These are phyloP conservation scores for Hymenoscyphus fructigenus DNA, from an alignment of 2,329 filamentous ascomycete species.

Conservation along the genomic window DNA sequence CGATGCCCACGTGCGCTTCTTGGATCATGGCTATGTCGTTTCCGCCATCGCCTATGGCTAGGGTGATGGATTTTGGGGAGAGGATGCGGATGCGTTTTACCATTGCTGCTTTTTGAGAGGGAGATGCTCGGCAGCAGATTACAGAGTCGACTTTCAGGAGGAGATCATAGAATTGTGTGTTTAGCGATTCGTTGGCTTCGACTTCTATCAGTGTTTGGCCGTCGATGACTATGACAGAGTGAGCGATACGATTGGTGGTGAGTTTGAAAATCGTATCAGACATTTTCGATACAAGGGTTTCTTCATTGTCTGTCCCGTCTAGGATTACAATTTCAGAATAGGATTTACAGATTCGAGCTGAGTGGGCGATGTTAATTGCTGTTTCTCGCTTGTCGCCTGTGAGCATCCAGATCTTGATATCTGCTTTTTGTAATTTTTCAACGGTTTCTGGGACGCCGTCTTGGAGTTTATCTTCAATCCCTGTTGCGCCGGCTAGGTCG, in stretches of 20 bases:
- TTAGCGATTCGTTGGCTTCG: conserved; percentile 59
- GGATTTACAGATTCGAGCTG: conserved; percentile 69
- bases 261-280: conserved; percentile 60
- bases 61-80: conserved; percentile 70
- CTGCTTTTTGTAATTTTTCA: conserved; percentile 14
- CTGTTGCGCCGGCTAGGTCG: conserved; percentile 84
- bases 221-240: conserved; percentile 81
- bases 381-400: conserved; percentile 93
- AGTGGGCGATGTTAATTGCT: conserved; percentile 88
- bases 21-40: conserved; percentile 96
- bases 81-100: conserved; percentile 74
- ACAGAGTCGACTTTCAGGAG: conserved; percentile 80
- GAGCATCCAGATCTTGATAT: conserved; percentile 82
- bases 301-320: conserved; percentile 32
- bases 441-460: conserved; percentile 58
- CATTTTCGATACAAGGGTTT: conserved; percentile 52
- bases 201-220: conserved; percentile 73
- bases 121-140: conserved; percentile 89
- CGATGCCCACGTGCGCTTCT: conserved; percentile 81
- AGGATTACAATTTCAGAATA: conserved; percentile 79
- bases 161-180: conserved; percentile 69
- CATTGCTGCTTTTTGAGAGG: conserved; percentile 81
- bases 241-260: conserved; percentile 62
- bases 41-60: conserved; percentile 88
- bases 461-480: conserved; percentile 92